These are phyloP conservation scores for Collybia sordida DNA, from an alignment of 768 basidiomycete species.

Conservation along the genomic window DNA sequence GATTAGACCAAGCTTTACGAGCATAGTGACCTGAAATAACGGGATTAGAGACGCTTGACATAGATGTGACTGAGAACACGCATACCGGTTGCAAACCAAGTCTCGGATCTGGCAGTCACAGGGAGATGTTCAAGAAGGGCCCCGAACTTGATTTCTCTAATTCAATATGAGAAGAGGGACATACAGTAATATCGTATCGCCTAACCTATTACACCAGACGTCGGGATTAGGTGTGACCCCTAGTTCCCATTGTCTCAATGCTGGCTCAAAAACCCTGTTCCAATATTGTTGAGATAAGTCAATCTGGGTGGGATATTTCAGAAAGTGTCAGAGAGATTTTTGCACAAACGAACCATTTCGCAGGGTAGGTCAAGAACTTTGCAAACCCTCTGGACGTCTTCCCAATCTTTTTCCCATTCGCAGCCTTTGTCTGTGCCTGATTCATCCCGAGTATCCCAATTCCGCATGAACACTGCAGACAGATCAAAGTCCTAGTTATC, in stretches of 20 bases:
- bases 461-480: constrained; percentile 92
- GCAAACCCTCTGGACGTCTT: constrained; percentile 85
- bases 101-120: constrained; percentile 19
- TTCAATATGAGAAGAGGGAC: neutral
- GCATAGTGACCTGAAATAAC: constrained; percentile 80
- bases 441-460: constrained; percentile 91
- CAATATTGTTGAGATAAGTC: constrained; percentile 93
- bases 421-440: constrained; percentile 78
- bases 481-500: constrained; percentile 68
- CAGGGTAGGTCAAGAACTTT: constrained; percentile 71
- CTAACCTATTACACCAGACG: constrained; percentile 85
- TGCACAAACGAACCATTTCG: constrained; percentile 51
- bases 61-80: neutral
- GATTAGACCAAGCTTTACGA: constrained; percentile 51
- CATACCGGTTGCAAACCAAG: constrained; percentile 84
- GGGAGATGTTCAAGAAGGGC: constrained; percentile 70
- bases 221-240: constrained; percentile 93
- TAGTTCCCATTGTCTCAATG: constrained; percentile 70
- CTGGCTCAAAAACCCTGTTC: constrained; percentile 88
- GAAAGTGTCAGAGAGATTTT: neutral
- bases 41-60: neutral
- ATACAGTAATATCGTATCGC: neutral
- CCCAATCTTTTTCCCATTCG: constrained; percentile 96
- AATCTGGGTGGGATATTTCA: constrained; percentile 42
- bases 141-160: constrained; percentile 89